A percentile compares a stretch with the other conserved stretches of the same genome.
Evolutionary conservation across 345 rosid genomes (phyloP).

Genomic region (Aegle marmelos): DNA sequence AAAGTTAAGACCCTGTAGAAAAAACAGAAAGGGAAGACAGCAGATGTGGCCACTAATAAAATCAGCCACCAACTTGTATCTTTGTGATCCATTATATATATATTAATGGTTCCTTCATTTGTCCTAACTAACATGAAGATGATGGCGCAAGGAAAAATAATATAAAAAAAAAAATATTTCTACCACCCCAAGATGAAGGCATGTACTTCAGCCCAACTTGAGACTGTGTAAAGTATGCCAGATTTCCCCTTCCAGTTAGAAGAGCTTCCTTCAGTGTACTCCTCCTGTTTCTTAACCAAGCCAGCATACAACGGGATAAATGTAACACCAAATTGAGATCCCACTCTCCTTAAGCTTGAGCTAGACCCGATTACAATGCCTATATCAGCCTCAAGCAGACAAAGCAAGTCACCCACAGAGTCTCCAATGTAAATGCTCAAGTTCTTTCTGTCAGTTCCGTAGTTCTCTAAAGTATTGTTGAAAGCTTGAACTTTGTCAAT

Average conservation of each 20-base stretch:
- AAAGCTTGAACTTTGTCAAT: conserved; percentile 70
- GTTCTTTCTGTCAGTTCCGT: conserved; percentile 34
- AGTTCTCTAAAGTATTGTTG: conserved; percentile 37
- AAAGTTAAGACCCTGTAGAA: conserved; percentile 25
- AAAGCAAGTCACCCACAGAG: conserved; percentile 88
- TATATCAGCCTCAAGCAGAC: conserved; percentile 88
- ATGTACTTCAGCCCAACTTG: conserved; percentile 92
- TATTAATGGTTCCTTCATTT: conserved; percentile 26
- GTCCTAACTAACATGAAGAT: conserved; percentile 34
- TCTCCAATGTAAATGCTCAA: conserved; percentile 82
- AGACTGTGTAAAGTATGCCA: conserved; percentile 78
- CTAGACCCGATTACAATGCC: conserved; percentile 87
- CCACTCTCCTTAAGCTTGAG: conserved; percentile 78
- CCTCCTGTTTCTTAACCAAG: conserved; percentile 71
- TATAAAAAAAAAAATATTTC: conserved; percentile 15
- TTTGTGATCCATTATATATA: conserved; percentile 30
- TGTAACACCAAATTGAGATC: conserved; percentile 79
- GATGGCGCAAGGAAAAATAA: background rate
- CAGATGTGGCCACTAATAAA: conserved; percentile 43
- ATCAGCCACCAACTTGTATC: conserved; percentile 40
- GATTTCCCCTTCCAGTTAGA: conserved; percentile 62
- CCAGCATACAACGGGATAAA: conserved; percentile 74
- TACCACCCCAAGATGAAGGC: conserved; percentile 89
- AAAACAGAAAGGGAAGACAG: conserved; percentile 15
- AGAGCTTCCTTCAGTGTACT: conserved; percentile 40